Evolutionary conservation across 1,139 yeast genomes (phyloP), one percentile per base, ranked within the genome.

Genomic region (Magnusiomyces starmeri): DNA sequence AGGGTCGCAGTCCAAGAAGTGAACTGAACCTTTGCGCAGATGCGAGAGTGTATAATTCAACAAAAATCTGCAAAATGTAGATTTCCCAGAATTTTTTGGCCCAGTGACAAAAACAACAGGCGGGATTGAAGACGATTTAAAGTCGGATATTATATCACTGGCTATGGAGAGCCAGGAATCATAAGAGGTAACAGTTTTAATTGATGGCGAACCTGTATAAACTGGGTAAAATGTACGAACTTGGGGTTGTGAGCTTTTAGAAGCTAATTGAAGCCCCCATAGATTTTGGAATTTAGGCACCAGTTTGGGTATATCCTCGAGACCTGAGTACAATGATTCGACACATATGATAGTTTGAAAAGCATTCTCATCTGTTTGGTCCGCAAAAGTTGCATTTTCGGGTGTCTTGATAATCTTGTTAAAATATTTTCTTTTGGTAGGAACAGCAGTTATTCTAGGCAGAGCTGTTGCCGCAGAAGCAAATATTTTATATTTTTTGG

Each of bases 41-140:
- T 48, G 56, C 12, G 58, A 32, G 12, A 66, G 51, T 49, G 72
- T 53, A 56, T 62, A 59, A 66, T 88, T 88, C 6, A 78, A 54
- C 7, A 89, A 64, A 10, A 77, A 61, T 57, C 81, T 76, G 16
- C 83, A 68, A 46, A 87, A 73, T 0, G 95, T 83, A 0, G 96
- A 84, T 63, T 90, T 90, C 1, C 97, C 97, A 1, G 89, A 77
- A 56, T 85, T 85, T 63, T 88, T 89, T 14, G 83, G 76, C 1
- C 89, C 89, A 34, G 81, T 65, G 0, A 80, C 65, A 49, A 81
- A 57, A 1, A 79, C 65, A n/a, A 54, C 56, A 6, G 62, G 57
- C 2, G 57, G 37, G 14, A 35, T 44, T 2, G 49, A 40, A 7
- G 43, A 24, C 4, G 54, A 48, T 14, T 44, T 45, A 21, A 46